Evolutionary conservation across 805 yeast species (phyloP), one percentile per base, ranked within the genome.

Genomic region (Spathaspora arborariae): DNA sequence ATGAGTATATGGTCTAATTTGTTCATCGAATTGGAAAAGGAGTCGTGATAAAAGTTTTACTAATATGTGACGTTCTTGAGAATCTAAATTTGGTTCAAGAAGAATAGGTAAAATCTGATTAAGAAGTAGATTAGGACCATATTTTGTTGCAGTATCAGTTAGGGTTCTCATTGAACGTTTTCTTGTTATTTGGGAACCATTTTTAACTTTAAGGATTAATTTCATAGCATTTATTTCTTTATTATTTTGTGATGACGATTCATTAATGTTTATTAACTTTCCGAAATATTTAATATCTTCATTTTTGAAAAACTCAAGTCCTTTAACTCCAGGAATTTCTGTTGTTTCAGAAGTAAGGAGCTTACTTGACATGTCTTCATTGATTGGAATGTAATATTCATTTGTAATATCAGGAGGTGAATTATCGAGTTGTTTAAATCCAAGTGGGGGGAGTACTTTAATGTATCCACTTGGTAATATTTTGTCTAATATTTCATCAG

Each of bases 31-130:
- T 52, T 76, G 82, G 59, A 78, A 80, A 6, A 91, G 62, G 0
- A 88, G 70, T 30, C 96, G 69, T 33, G 83, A 88, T 11, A 87
- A 67, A 7, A 88, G 78, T 61, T 90, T 91, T 11, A 89, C 85
- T 46, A 92, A 68, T 10, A 89, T 62, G 66, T 88, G 95, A 15
- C 96, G 75, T 62, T 92, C 97, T 52, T 82, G 86, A 41, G 87
- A 94, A 52, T 84, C 92, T 21, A 90, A 64, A 3, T 78, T 63
- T 35, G 81, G 81, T 51, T 88, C 96, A 59, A 85, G 67, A 38
- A 91, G 65, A 20, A 92, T 64, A 0, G 97, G 96, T 13, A 91
- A 67, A n/a, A 88, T 72, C 49, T 80, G 82, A 47, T 80, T 78
- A 55, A 91, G 84, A 13, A 91, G 62, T 0, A 81, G 58, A 41